Base-by-base conservation (phyloP, 345 rosid species). In the Pugionium dolabratum region DNA sequence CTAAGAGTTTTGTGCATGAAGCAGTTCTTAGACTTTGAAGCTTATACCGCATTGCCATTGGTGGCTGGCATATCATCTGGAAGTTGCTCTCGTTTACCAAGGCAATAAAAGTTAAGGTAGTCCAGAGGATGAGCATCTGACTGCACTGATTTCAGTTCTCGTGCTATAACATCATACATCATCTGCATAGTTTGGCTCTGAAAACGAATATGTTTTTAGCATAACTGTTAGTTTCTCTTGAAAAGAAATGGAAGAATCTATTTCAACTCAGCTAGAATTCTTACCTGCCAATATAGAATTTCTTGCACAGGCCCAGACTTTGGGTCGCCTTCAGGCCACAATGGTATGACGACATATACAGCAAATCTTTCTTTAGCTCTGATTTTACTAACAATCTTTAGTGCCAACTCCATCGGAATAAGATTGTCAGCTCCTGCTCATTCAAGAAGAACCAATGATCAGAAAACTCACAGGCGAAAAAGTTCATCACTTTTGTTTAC, bases 311-410 rank as follows among this genome's bases (percentile, higher is more conserved):
- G 61, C 4, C 71, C 85, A 67, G 89, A 49, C 59, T 80, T 84
- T 27, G 99, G 97, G 68, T 91, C 96, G 56, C 99, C 99, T 79
- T 94, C 99, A 25, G 99, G 99, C 99, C 99, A 94, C 90, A 94
- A 56, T 2, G 99, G 99, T 56, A 94, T 74, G 57, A 91, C 69
- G n/a, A 94, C 64, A 78, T 94, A 94, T 33, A 90, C 95, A 0
- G 91, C 83, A 72, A 94, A 94, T 79, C 95, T 88, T 80, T 94
- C 91, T 11, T 77, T 80, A 10, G 97, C 95, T 78, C 85, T 82
- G 66, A 94, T 90, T 80, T 94, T 94, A 75, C 84, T 82, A 34
- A 79, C 92, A 81, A 94, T 80, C 86, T 94, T 94, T 74, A 94
- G 65, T 41, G 99, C 96, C 84, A 94, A 67, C 74, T 94, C 99